Evolutionary conservation across 1,284 basidiomycete genomes (phyloP), one percentile per base, ranked within the genome.

Genomic region (Xerocomus nothofagi): DNA sequence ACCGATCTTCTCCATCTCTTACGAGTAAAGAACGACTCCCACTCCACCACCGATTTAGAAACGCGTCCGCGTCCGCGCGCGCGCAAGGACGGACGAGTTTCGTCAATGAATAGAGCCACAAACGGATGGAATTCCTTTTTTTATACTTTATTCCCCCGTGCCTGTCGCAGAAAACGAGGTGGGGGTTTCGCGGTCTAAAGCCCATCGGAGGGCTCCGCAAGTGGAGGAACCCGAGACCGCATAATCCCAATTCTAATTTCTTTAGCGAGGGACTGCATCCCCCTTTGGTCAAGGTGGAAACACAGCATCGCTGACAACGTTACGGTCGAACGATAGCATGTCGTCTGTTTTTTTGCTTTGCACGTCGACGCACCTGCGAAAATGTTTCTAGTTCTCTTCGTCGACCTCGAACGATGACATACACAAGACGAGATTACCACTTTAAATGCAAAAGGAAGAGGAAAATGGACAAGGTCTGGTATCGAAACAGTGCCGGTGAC

Each of bases 141-240:
- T 20, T 34, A n/a, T n/a, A n/a, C 14, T 29, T 29, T 3, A 26
- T 32, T 20, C 31, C 21, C 36, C 44, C 51, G 56, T 23, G 34
- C 5, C 10, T 37, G 21, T 33, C 56, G 56, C 53, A 34, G 14
- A 29, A 41, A 45, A 54, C 42, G 54, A 56, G 47, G 48, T 39
- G 39, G 30, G 30, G 10, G 15, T 36, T 39, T 27, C 37, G 15
- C 30, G 20, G 36, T 33, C 15, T 39, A 40, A 20, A 10, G 11
- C 3, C 24, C 27, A 15, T 12, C 23, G 9, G 11, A 27, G 26
- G 26, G 6, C 26, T 11, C 9, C 11, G 8, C 23, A 5, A 9
- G 29, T 27, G 6, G 26, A n/a, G 12, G 20, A 23, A 30, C 53
- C 30, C 54, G 55, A 45, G 49, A 45, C 31, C 40, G 27, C n/a